Conservation (phyloP, 2,329 filamentous ascomycete species). For the Teratosphaeria viscida region DNA sequence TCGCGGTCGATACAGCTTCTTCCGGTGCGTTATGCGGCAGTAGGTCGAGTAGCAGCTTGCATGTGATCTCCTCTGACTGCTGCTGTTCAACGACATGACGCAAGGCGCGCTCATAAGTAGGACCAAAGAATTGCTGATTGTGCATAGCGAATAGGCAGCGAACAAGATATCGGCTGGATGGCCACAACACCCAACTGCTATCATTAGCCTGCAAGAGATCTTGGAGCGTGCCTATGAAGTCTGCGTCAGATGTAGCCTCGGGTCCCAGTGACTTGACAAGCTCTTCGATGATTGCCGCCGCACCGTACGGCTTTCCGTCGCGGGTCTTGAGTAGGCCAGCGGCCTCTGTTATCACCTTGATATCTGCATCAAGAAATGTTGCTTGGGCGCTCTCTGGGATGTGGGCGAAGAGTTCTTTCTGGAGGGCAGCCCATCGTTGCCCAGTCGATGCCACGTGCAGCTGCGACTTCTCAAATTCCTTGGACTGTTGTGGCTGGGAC, state of each 20-base stretch:
- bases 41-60: conserved; percentile 15
- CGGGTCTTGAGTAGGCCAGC: conserved; percentile 41
- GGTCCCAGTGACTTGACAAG: conserved; percentile 36
- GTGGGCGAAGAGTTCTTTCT: conserved; percentile 27
- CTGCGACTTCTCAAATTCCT: conserved; percentile 65
- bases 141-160: conserved; percentile 48
- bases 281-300: conserved; percentile 47
- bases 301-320: conserved; percentile 58
- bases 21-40: conserved; percentile 27
- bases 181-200: conserved; percentile 52
- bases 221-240: conserved; percentile 32
- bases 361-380: conserved; percentile 26
- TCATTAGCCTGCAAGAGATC: conserved; percentile 47
- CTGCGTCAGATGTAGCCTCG: conserved; percentile 30
- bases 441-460: conserved; percentile 55
- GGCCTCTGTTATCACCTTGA: conserved; percentile 38
- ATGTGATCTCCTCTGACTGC: conserved; percentile 7
- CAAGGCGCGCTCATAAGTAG: conserved; percentile 15
- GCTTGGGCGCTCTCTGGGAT: conserved; percentile 10
- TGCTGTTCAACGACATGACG: conserved; percentile 1
- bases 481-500: conserved; percentile 72
- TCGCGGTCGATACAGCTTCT: conserved; percentile 26
- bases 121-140: conserved; percentile 24
- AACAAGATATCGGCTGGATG: conserved; percentile 54
- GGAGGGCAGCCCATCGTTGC: conserved; percentile 51